Evolutionary conservation across 345 rosid genomes (phyloP), one percentile per base, ranked within the genome.

Genomic region (Lepidium sativum): DNA sequence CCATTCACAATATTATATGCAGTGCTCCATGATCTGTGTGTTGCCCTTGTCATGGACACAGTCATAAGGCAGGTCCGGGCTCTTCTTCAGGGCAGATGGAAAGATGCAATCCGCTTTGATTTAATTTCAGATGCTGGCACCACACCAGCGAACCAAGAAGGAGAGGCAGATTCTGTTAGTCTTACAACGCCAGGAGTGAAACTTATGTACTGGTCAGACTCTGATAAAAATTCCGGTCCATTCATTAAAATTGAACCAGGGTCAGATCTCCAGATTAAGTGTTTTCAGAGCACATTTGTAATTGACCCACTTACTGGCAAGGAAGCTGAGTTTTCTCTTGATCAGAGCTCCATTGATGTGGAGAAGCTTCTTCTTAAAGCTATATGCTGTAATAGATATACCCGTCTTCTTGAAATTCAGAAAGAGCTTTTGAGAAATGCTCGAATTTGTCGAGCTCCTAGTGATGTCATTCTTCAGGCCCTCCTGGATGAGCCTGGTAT

Each of bases 11-110:
- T 81, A 48, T 76, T 95, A 21, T 86, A 95, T 65, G 73, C 95
- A 6, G 80, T 95, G 54, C 91, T 95, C 33, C 98, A 95, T 72
- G 99, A 95, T 63, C 83, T 95, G 20, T 91, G 98, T 34, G 79
- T 95, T 47, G 85, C 98, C 29, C 81, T 91, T 39, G 81, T 84
- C 60, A 95, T 95, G 99, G 98, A 91, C 79, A 91, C 99, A 38
- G 96, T 91, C 60, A 79, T 88, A 72, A 86, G 95, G 79, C 99
- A 95, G 76, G 96, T 91, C 11, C 88, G 88, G 74, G 81, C 81
- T 60, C 89, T 91, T 45, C 85, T 89, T 35, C 91, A 69, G 55
- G 97, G 97, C 58, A 84, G 97, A 78, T 95, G 98, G 99, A 95
- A 83, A 81, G 98, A 86, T 79, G 91, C 94, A 54, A 84, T 95